These are phyloP conservation scores for Pseudozyma hubeiensis DNA, from an alignment of 1,284 basidiomycete genomes.

Conservation along the genomic window DNA sequence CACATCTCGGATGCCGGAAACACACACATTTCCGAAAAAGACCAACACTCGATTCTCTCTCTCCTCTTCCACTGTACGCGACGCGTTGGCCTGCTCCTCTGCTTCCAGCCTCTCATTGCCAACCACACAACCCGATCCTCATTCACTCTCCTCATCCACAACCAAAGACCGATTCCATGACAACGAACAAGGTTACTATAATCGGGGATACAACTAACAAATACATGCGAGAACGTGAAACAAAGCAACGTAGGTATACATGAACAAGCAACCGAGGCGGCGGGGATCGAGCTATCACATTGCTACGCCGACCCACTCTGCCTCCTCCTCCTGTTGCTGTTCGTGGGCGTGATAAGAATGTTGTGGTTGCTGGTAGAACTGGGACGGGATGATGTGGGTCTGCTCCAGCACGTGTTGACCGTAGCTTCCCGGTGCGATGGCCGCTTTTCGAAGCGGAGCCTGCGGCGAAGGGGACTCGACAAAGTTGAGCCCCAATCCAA, in stretches of 20 bases:
- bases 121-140: background rate
- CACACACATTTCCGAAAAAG: slow-evolving; percentile 3
- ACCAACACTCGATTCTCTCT: slow-evolving; percentile 20
- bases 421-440: slow-evolving; percentile 28
- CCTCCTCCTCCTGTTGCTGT: slow-evolving; percentile 26
- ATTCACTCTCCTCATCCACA: no score
- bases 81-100: slow-evolving; percentile 22
- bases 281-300: slow-evolving; percentile 30
- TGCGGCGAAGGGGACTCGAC: slow-evolving; percentile 43
- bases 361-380: slow-evolving; percentile 5
- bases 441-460: slow-evolving; percentile 21
- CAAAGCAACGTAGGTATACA: background rate
- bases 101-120: background rate
- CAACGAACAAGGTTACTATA: no score
- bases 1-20: slow-evolving; percentile 34
- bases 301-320: slow-evolving; percentile 45
- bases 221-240: background rate
- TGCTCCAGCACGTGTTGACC: slow-evolving; percentile 18
- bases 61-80: slow-evolving; percentile 32
- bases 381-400: slow-evolving; percentile 8
- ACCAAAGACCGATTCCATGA: no score
- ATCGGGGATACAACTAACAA: no score
- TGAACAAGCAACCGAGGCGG: background rate
- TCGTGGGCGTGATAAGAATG: slow-evolving; percentile 5
- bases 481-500: slow-evolving; percentile 53